Percentiles rank a stretch among this genome's conserved stretches.
These are phyloP conservation scores for Ogataea nakhonphanomensis DNA, from an alignment of 805 yeast genomes.

Conservation along the genomic window DNA sequence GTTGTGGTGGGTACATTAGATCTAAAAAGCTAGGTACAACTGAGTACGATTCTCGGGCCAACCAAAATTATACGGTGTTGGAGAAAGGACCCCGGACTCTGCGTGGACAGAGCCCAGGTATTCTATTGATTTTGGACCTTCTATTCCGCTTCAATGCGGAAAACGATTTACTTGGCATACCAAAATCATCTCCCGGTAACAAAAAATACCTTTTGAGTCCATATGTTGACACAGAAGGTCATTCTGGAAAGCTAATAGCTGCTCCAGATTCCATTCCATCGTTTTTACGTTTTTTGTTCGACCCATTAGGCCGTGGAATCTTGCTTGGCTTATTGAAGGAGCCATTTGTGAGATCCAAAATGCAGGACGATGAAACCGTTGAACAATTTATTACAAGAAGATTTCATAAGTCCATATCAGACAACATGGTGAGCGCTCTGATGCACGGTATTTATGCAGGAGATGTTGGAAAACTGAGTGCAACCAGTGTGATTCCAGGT, in stretches of 20 bases:
- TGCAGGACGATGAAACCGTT: constrained; percentile 62
- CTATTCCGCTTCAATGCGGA: constrained; percentile 45
- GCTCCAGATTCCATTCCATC: constrained; percentile 43
- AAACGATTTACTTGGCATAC: constrained; percentile 57
- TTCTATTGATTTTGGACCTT: constrained; percentile 62
- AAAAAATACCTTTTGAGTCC: constrained; percentile 58
- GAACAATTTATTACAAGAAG: constrained; percentile 64
- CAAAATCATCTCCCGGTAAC: constrained; percentile 58
- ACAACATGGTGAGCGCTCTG: constrained; percentile 72
- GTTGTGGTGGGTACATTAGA: constrained; percentile 80
- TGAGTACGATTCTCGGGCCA: constrained; percentile 24
- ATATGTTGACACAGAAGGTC: constrained; percentile 19
- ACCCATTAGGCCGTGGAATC: constrained; percentile 31
- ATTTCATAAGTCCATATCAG: constrained; percentile 54
- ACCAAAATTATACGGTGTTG: constrained; percentile 35
- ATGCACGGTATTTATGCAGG: constrained; percentile 91
- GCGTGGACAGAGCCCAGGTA: constrained; percentile 79
- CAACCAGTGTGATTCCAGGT: constrained; percentile 53
- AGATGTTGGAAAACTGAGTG: constrained; percentile 66
- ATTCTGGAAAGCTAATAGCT: constrained; percentile 44
- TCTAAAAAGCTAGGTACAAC: constrained; percentile 40
- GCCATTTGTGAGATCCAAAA: constrained; percentile 38
- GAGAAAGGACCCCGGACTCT: constrained; percentile 94
- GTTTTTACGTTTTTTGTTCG: constrained; percentile 30
- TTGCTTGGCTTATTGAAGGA: constrained; percentile 47